Evolutionary conservation across 805 yeast genomes (phyloP).

Genomic region (Kazachstania africana): DNA sequence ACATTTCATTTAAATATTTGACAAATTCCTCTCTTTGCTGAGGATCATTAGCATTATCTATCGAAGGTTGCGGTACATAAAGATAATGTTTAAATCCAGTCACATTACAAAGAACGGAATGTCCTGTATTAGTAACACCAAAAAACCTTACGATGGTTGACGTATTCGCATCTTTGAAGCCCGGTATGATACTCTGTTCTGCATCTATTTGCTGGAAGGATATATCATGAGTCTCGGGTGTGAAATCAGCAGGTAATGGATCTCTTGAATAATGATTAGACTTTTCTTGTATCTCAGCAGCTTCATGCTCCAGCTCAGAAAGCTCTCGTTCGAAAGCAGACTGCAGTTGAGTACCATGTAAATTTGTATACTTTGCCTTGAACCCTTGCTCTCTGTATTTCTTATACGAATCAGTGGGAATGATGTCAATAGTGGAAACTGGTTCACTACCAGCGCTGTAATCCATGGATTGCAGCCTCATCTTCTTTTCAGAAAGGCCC

Average conservation of each 20-base stretch:
- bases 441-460: conserved; percentile 26
- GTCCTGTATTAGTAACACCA: conserved; percentile 83
- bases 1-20: conserved; percentile 33
- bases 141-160: conserved; percentile 68
- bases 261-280: conserved; percentile 47
- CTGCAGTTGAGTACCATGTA: conserved; percentile 13
- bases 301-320: conserved; percentile 23
- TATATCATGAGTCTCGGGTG: conserved; percentile 39
- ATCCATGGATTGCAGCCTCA: conserved; percentile 20
- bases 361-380: conserved; percentile 17
- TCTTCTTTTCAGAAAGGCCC: conserved; percentile 13
- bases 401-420: conserved; percentile 21
- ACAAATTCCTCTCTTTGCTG: conserved; percentile 31
- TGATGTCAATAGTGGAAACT: conserved; percentile 24
- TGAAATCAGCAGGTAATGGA: conserved; percentile 36
- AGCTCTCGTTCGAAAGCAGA: conserved; percentile 23
- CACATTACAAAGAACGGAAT: conserved; percentile 82
- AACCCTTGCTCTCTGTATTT: conserved; percentile 24
- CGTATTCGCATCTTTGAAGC: conserved; percentile 24
- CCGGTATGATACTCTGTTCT: conserved; percentile 60
- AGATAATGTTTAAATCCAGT: conserved; percentile 83
- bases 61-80: conserved; percentile 79
- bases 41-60: conserved; percentile 30
- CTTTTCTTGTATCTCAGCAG: conserved; percentile 12
- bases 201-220: conserved; percentile 90